Conservation (phyloP, 2,329 filamentous ascomycete genomes). For the Volutella citrinella region DNA sequence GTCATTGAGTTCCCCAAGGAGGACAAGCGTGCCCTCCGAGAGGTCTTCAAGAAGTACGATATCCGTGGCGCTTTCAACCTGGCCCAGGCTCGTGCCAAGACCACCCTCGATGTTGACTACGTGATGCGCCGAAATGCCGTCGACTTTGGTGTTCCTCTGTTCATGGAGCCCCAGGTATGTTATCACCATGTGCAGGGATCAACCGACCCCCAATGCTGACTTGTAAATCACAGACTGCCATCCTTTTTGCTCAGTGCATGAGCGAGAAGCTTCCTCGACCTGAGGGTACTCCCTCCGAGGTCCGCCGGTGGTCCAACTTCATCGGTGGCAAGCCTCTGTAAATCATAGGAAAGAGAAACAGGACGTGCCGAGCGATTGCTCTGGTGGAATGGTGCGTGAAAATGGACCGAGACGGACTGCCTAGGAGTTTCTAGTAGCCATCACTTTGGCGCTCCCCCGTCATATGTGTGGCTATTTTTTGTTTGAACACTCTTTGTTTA, state of each 20-base stretch:
- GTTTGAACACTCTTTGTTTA: too few relatives aligned
- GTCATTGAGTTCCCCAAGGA: conserved; percentile 96
- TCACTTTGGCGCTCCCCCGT: too few relatives aligned
- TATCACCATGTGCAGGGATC: conserved; percentile 1
- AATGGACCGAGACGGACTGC: too few relatives aligned
- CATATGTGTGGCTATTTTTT: too few relatives aligned
- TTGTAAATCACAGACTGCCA: conserved; percentile 89
- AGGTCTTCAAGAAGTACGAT: conserved; percentile 96
- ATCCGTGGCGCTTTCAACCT: conserved; percentile 96
- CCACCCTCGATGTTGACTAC: conserved; percentile 87
- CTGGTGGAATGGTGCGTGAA: too few relatives aligned
- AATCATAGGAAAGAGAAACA: conserved; percentile 27
- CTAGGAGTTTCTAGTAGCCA: too few relatives aligned
- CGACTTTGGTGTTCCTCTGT: conserved; percentile 94
- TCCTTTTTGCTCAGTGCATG: conserved; percentile 96
- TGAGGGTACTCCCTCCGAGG: conserved; percentile 87
- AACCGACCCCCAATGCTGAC: conserved; percentile 8
- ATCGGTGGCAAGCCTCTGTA: conserved; percentile 81
- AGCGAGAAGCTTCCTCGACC: conserved; percentile 87
- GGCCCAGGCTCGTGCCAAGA: conserved; percentile 78
- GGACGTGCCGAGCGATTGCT: too few relatives aligned
- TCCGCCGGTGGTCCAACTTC: conserved; percentile 93
- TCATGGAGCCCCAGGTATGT: conserved; percentile 96
- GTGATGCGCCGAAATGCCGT: conserved; percentile 98
- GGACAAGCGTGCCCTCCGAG: conserved; percentile 90